Conservation (phyloP, 2,329 filamentous ascomycete genomes). For the Neopestalotiopsis sp. region DNA sequence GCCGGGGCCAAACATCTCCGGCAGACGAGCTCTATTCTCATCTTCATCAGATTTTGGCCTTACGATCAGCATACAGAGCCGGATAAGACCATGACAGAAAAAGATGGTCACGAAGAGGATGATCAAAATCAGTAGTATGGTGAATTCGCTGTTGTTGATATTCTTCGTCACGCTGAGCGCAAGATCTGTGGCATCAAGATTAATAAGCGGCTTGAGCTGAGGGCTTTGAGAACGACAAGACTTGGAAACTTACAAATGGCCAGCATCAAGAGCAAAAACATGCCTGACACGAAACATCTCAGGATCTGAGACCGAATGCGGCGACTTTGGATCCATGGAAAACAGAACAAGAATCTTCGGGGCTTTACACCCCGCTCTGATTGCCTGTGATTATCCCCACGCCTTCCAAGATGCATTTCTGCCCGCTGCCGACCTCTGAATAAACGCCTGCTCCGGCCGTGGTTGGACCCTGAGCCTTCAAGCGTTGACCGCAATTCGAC, state of each 20-base stretch:
- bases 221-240: not conserved
- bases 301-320: constrained; percentile 61
- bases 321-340: constrained; percentile 60
- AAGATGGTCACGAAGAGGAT: constrained; percentile 77
- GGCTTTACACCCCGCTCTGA: constrained; percentile 31
- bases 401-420: constrained; percentile 51
- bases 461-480: constrained; percentile 20
- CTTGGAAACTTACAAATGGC: constrained; percentile 65
- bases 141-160: constrained; percentile 72
- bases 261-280: constrained; percentile 64
- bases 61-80: constrained; percentile 71
- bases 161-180: constrained; percentile 71
- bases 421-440: constrained; percentile 53
- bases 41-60: constrained; percentile 42
- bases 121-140: constrained; percentile 79
- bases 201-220: not conserved
- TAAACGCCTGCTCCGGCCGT: constrained; percentile 26
- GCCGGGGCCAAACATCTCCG: constrained; percentile 57
- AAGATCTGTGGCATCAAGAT: constrained; percentile 63
- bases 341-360: constrained; percentile 57
- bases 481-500: constrained; percentile 31
- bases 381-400: constrained; percentile 22
- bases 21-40: constrained; percentile 29
- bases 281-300: constrained; percentile 68
- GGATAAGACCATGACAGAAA: constrained; percentile 80